Conservation (phyloP, 371 early-diverging fungal species). For the Vairimorpha necatrix region DNA sequence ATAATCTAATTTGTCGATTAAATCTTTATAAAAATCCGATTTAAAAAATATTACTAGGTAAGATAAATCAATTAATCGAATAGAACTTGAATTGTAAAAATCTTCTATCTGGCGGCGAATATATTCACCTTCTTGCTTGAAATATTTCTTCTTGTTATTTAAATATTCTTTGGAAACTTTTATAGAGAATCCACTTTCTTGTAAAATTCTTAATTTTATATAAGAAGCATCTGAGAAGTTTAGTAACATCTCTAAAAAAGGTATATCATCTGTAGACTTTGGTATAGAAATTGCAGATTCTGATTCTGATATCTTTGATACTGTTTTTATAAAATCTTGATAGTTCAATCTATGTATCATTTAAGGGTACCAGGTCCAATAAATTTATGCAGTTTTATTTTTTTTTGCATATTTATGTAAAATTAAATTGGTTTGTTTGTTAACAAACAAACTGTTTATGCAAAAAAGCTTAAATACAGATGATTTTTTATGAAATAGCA, state of each 20-base stretch:
- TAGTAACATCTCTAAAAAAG: no score
- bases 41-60: conserved; percentile 6
- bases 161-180: neutral
- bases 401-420: neutral
- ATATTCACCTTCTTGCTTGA: neutral
- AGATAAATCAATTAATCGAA: neutral
- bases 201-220: no score
- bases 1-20: neutral
- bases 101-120: neutral
- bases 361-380: neutral
- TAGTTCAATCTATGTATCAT: neutral
- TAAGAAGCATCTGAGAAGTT: no score
- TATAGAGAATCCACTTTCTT: neutral
- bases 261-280: no score
- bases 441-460: no score
- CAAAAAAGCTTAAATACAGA: no score
- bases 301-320: no score
- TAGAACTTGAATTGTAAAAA: neutral
- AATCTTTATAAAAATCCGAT: neutral
- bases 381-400: neutral
- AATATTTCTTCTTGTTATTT: neutral
- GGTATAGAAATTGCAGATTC: no score
- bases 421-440: no score
- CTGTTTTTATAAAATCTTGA: neutral
- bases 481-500: no score